These are phyloP conservation scores for Solanum tarijense DNA, from an alignment of 257 asterid genomes.

Conservation along the genomic window DNA sequence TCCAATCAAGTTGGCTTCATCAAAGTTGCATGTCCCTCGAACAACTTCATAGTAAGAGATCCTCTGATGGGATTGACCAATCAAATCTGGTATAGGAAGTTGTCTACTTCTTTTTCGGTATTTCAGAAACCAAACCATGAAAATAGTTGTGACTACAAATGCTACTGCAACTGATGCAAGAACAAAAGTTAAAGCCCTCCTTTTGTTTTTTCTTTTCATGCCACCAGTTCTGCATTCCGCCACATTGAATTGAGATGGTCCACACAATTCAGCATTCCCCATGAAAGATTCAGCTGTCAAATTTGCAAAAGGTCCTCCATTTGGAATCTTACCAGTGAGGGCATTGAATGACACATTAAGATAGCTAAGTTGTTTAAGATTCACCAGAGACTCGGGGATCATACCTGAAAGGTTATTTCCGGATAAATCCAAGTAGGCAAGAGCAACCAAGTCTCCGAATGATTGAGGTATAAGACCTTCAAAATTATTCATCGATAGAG, in stretches of 20 bases:
- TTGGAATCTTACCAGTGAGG: slow-evolving; percentile 3
- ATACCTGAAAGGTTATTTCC: neutral
- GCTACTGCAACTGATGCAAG: neutral
- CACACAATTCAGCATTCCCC: neutral
- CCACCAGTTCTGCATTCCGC: neutral
- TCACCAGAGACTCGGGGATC: neutral
- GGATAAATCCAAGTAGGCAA: neutral
- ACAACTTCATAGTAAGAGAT: slow-evolving; percentile 1
- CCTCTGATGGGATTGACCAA: neutral
- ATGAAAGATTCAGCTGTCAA: slow-evolving; percentile 1
- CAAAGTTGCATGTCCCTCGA: slow-evolving; percentile 4
- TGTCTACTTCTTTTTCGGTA: neutral
- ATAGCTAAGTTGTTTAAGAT: neutral
- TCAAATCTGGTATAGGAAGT: neutral
- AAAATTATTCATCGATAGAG: slow-evolving; percentile 2
- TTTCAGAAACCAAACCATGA: neutral
- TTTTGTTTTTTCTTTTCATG: neutral
- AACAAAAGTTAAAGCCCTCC: neutral
- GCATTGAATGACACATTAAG: slow-evolving; percentile 4
- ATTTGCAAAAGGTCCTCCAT: neutral
- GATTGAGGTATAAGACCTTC: slow-evolving; percentile 5
- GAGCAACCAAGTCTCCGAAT: neutral
- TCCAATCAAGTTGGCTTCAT: slow-evolving; percentile 4
- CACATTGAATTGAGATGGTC: neutral
- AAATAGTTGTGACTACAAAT: neutral